Percentiles rank a stretch among this genome's conserved stretches.
These are phyloP conservation scores for Aphanomyces euteiches DNA, from an alignment of 352 stramenopile genomes.

Conservation along the genomic window DNA sequence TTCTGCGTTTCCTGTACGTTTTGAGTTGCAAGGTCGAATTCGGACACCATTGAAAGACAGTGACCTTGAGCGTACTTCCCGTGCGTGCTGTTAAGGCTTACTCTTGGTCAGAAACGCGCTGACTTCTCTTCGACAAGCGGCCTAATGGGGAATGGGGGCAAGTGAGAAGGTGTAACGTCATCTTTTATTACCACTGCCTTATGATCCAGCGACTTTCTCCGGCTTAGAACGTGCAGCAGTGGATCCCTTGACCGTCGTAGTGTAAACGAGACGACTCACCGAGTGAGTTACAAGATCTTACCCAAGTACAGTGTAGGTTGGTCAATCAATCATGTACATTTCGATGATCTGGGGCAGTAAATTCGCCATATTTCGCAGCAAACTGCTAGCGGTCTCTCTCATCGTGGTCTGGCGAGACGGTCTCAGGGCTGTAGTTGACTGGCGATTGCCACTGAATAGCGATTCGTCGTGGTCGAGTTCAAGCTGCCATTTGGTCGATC, in stretches of 20 bases:
- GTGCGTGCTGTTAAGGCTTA: background rate
- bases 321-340: too few relatives aligned
- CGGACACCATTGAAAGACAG: background rate
- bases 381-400: too few relatives aligned
- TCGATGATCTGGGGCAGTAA: too few relatives aligned
- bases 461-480: conserved; percentile 21
- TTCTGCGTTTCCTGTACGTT: background rate
- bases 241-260: too few relatives aligned
- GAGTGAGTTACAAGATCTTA: too few relatives aligned
- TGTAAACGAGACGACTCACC: too few relatives aligned
- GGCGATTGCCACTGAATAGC: conserved; percentile 10
- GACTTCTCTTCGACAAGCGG: background rate
- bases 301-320: too few relatives aligned
- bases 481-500: conserved; percentile 5
- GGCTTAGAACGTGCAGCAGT: too few relatives aligned
- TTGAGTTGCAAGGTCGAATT: background rate
- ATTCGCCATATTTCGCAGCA: too few relatives aligned
- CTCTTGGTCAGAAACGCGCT: background rate
- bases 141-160: background rate
- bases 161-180: background rate
- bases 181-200: background rate
- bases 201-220: background rate
- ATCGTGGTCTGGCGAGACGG: too few relatives aligned
- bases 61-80: background rate
- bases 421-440: too few relatives aligned